A percentile compares a stretch with the other conserved stretches of the same genome.
These are phyloP conservation scores for Novymonas esmeraldas DNA, from an alignment of 208 protist species.

Conservation along the genomic window DNA sequence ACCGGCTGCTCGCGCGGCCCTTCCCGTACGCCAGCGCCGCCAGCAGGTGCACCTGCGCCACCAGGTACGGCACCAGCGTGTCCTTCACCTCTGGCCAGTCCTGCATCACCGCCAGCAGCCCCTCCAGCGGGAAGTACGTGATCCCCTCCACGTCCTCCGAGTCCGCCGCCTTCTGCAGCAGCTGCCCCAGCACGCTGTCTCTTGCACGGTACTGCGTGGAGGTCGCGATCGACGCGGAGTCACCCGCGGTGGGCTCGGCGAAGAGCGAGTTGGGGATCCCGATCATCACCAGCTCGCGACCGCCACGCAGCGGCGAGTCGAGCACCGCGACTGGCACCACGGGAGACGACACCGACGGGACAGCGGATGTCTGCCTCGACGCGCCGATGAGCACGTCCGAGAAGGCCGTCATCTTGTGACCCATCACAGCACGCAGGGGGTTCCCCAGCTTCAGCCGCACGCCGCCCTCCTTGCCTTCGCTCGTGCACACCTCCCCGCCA, in stretches of 20 bases:
- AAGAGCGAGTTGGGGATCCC: constrained; percentile 42
- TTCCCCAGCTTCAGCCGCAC: too few species aligned
- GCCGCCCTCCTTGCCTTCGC: too few species aligned
- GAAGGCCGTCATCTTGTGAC: too few species aligned
- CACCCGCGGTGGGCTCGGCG: constrained; percentile 6
- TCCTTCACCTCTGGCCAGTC: constrained; percentile 45
- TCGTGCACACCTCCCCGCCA: too few species aligned
- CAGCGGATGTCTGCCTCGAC: not conserved
- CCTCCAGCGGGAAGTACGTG: constrained; percentile 44
- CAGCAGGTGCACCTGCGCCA: constrained; percentile 37
- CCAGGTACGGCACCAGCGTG: constrained; percentile 38
- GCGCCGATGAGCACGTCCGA: constrained; percentile 3
- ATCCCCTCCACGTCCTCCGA: constrained; percentile 19
- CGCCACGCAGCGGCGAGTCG: too few species aligned
- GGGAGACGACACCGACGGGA: not conserved
- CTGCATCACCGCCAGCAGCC: constrained; percentile 22
- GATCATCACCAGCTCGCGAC: constrained; percentile 31
- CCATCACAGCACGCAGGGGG: too few species aligned
- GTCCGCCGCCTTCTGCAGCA: constrained; percentile 33
- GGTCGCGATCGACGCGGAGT: constrained; percentile 29
- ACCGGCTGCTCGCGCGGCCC: constrained; percentile 6
- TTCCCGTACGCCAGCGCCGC: constrained; percentile 37
- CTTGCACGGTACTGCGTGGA: constrained; percentile 31
- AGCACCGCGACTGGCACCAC: too few species aligned
- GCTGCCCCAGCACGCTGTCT: constrained; percentile 26